Conservation (phyloP, 768 basidiomycete genomes). For the Russula virescens region DNA sequence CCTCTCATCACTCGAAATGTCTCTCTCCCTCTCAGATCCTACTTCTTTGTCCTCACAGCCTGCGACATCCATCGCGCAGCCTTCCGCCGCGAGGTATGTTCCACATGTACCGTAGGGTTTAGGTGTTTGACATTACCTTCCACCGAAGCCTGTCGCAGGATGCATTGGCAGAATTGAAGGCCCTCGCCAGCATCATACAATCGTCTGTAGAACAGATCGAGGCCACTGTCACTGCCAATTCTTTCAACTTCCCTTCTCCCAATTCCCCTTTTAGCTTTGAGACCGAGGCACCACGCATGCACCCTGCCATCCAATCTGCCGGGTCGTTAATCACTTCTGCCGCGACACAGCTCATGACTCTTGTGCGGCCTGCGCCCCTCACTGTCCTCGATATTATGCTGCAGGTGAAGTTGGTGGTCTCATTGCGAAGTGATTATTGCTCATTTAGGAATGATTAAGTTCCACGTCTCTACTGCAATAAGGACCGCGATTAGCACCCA, state of each 20-base stretch:
- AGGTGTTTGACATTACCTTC: not conserved
- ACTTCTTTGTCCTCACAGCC: not conserved
- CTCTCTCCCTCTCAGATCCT: not conserved
- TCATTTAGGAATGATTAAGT: not conserved
- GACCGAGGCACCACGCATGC: slow-evolving; percentile 1
- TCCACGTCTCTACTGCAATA: not conserved
- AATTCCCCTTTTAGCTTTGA: not conserved
- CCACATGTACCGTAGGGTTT: not conserved
- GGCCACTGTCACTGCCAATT: not conserved
- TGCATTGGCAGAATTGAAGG: slow-evolving; percentile 4
- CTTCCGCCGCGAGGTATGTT: not conserved
- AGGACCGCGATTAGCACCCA: not conserved
- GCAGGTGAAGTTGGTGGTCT: not conserved
- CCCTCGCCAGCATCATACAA: slow-evolving; percentile 12
- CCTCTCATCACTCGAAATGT: not conserved
- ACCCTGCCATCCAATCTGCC: slow-evolving; percentile 1
- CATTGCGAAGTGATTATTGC: not conserved
- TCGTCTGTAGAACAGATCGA: slow-evolving; percentile 8
- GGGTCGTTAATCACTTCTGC: slow-evolving; percentile 6
- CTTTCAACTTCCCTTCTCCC: slow-evolving; percentile 2
- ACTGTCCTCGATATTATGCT: not conserved
- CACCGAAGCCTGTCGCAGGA: not conserved
- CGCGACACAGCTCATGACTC: not conserved
- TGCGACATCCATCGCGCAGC: not conserved
- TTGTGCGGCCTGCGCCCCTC: slow-evolving; percentile 1